These are phyloP conservation scores for Chaetomidium leptoderma DNA, from an alignment of 495 filamentous ascomycete genomes.

Conservation along the genomic window DNA sequence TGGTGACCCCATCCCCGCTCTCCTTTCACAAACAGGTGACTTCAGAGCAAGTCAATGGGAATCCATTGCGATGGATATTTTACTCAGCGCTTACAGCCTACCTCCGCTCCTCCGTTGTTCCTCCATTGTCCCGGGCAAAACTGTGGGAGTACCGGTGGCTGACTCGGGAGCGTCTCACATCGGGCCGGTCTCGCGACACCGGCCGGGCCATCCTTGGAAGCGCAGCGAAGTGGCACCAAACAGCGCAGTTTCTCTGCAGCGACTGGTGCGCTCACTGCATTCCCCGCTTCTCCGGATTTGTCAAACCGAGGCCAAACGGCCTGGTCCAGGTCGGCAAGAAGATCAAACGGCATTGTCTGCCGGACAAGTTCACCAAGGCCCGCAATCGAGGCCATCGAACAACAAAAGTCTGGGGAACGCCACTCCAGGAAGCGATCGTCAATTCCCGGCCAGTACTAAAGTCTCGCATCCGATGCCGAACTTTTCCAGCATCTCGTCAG, in stretches of 20 bases:
- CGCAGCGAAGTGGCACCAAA: not conserved
- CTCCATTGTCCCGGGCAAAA: not conserved
- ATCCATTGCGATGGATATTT: too few species aligned
- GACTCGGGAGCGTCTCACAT: conserved; percentile 15
- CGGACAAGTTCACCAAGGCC: not conserved
- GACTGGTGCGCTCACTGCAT: not conserved
- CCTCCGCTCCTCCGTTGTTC: not conserved
- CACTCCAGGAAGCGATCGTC: not conserved
- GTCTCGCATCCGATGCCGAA: not conserved
- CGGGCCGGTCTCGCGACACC: not conserved
- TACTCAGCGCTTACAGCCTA: not conserved
- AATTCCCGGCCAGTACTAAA: not conserved
- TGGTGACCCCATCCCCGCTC: too few species aligned
- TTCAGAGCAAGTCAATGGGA: too few species aligned
- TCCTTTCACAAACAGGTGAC: too few species aligned
- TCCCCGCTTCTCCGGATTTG: not conserved
- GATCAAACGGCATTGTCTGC: conserved; percentile 4
- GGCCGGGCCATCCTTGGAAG: conserved; percentile 16
- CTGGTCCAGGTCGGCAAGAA: not conserved
- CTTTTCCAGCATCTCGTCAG: not conserved
- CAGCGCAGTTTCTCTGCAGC: not conserved
- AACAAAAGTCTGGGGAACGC: not conserved
- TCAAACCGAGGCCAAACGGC: conserved; percentile 4
- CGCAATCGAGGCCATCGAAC: not conserved
- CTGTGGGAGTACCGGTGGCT: not conserved